These are phyloP conservation scores for Sphagnum contortum DNA, from an alignment of 225 moss, liverwort and hornwort genomes.

Conservation along the genomic window DNA sequence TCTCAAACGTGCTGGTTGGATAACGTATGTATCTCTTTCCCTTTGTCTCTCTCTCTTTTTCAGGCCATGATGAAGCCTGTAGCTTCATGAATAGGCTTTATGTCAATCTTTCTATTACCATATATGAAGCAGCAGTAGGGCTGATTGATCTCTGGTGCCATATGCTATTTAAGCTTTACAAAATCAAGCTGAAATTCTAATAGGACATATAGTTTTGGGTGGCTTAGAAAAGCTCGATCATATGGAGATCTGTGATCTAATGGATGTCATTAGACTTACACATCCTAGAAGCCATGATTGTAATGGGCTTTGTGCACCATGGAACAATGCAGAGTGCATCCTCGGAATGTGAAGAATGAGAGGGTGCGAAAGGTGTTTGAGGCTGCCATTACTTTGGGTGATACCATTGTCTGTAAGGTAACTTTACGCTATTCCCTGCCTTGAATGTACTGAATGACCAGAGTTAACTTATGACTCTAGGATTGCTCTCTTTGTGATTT, in stretches of 20 bases:
- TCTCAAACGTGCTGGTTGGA: constrained; percentile 39
- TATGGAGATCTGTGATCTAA: not conserved
- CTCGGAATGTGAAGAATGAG: constrained; percentile 13
- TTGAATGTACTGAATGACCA: too few relatives aligned
- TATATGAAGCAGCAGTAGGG: too few relatives aligned
- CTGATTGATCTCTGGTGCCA: not conserved
- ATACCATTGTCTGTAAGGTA: constrained; percentile 40
- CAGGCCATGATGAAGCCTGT: too few relatives aligned
- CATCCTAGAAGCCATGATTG: too few relatives aligned
- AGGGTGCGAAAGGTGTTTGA: constrained; percentile 33
- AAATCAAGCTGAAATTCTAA: not conserved
- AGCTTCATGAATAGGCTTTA: too few relatives aligned
- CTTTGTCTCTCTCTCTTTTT: too few relatives aligned
- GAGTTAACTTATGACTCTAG: too few relatives aligned
- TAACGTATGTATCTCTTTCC: constrained; percentile 17
- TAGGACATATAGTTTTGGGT: not conserved
- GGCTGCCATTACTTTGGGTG: constrained; percentile 33
- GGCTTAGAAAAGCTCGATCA: not conserved
- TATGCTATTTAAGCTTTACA: not conserved
- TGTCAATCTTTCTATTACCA: too few relatives aligned
- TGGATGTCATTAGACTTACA: not conserved
- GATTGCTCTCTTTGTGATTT: too few relatives aligned
- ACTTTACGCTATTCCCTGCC: not conserved
- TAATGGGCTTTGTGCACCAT: too few relatives aligned
- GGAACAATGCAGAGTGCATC: constrained; percentile 13